Evolutionary conservation across 441 rosid genomes (phyloP), one percentile per base, ranked within the genome.

Genomic region (Daphne laureola): DNA sequence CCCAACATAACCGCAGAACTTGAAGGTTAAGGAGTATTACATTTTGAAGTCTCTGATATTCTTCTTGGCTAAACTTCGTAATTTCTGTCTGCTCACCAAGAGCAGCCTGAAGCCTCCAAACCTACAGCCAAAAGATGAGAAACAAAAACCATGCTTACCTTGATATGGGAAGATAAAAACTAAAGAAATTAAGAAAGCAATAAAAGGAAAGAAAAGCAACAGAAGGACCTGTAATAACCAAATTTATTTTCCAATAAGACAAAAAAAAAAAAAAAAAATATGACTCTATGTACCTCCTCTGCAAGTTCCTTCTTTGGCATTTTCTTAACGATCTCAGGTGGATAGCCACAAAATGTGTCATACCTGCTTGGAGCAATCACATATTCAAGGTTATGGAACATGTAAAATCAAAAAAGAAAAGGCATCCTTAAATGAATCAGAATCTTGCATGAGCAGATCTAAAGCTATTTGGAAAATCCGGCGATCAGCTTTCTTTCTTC

Each of bases 51-150:
- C 98, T 85, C 69, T 93, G 96, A 64, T 63, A 93, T 77, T 90
- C 95, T 68, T 82, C 95, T 75, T 83, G 94, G 69, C 96, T 89
- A 62, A 71, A 86, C 65, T 79, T 86, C 18, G 90, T 87, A 60
- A 89, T 89, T 77, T 90, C 97, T 15, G 86, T 77, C 72, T 89
- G 98, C 80, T 90, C 97, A 36, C 98, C 96, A 38, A 93, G 87
- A 68, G 95, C 98, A 57, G 95, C 97, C 67, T 93, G 97, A 59
- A 93, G 98, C 72, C 93, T 85, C 98, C 97, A 90, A 11, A 93
- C 95, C 98, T 92, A 71, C 38, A 58, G 44, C 56, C 14, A 8
- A 36, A 31, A 58, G 13, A 67, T 23, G 55, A 43, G 9, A 53
- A 15, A 16, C 42, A 56, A 21, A 6, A 11, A 14, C 26, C 54